phyloP scores from a whole-genome alignment of 164 flowering plant genomes.

The Aristolochia californica region DNA sequence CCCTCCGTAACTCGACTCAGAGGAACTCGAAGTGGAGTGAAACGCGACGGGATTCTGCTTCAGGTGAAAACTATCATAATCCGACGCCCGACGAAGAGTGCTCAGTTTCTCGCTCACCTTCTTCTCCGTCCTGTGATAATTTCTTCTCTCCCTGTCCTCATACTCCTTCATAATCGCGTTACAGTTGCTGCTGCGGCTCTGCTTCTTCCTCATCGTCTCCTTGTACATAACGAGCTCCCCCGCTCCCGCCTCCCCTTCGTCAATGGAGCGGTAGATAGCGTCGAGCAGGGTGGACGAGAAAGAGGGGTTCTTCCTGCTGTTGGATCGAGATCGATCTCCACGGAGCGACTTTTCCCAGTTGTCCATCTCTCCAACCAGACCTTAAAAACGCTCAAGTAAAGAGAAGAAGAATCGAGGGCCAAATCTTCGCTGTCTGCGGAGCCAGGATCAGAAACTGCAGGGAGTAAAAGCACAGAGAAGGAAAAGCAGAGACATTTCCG shows the following conservation, averaged over 20 bases:
- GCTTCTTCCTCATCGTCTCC: conserved; percentile 39
- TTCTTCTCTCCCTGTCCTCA: conserved; percentile 16
- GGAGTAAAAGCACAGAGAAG: not conserved
- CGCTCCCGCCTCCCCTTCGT: conserved; percentile 32
- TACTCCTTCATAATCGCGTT: not conserved
- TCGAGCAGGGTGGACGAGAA: conserved; percentile 93
- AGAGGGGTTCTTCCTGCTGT: conserved; percentile 32
- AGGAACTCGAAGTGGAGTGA: conserved; percentile 60
- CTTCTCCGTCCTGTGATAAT: too few relatives aligned
- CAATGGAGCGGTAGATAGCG: conserved; percentile 79
- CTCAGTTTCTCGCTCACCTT: conserved; percentile 32
- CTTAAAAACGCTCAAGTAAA: not conserved
- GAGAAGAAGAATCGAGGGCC: not conserved
- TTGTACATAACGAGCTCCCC: conserved; percentile 19
- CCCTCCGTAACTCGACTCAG: conserved; percentile 53
- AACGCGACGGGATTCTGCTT: conserved; percentile 8
- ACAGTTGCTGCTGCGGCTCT: conserved; percentile 4
- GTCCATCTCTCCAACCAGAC: conserved; percentile 17
- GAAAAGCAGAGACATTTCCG: conserved; percentile 1
- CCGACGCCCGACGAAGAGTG: not conserved
- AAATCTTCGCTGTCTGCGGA: conserved; percentile 2
- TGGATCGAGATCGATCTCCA: conserved; percentile 9
- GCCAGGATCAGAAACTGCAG: conserved; percentile 1
- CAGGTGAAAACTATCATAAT: conserved; percentile 1
- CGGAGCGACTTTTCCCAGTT: conserved; percentile 16